phyloP scores from a whole-genome alignment of 768 basidiomycete genomes.

The Candolleomyces aberdarensis region DNA sequence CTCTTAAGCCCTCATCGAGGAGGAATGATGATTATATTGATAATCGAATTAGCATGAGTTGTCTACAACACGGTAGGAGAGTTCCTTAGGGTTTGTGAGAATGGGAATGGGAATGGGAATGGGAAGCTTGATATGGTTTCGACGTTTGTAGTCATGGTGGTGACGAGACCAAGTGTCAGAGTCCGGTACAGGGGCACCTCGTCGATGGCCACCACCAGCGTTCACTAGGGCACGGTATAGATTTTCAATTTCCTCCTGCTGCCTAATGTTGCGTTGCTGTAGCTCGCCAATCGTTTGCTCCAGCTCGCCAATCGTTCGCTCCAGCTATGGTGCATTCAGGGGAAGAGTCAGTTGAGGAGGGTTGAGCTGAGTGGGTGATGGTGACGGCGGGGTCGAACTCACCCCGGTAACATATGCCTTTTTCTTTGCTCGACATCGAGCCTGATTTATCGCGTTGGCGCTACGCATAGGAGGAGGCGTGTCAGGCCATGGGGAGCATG shows the following conservation, averaged over 20 bases:
- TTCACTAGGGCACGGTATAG: constrained; percentile 65
- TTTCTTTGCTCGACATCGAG: constrained; percentile 86
- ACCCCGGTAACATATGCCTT: constrained; percentile 94
- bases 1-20: no score
- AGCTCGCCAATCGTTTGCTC: constrained; percentile 84
- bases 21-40: constrained; percentile 13
- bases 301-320: constrained; percentile 81
- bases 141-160: constrained; percentile 62
- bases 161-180: constrained; percentile 44
- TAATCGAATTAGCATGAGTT: not conserved
- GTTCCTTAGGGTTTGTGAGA: constrained; percentile 43
- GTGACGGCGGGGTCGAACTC: not conserved
- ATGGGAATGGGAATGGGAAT: constrained; percentile 50
- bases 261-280: constrained; percentile 71
- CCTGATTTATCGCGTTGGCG: constrained; percentile 87
- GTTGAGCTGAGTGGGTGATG: not conserved
- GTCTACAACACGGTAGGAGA: constrained; percentile 47
- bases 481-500: constrained; percentile 46
- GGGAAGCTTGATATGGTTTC: constrained; percentile 47
- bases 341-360: constrained; percentile 1
- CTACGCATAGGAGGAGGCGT: constrained; percentile 80
- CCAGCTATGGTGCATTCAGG: constrained; percentile 50
- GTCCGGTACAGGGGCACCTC: constrained; percentile 43
- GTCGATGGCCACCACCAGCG: constrained; percentile 40
- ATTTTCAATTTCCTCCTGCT: constrained; percentile 72